Base-by-base conservation (phyloP, 768 basidiomycete species). In the Tricholoma furcatifolium region DNA sequence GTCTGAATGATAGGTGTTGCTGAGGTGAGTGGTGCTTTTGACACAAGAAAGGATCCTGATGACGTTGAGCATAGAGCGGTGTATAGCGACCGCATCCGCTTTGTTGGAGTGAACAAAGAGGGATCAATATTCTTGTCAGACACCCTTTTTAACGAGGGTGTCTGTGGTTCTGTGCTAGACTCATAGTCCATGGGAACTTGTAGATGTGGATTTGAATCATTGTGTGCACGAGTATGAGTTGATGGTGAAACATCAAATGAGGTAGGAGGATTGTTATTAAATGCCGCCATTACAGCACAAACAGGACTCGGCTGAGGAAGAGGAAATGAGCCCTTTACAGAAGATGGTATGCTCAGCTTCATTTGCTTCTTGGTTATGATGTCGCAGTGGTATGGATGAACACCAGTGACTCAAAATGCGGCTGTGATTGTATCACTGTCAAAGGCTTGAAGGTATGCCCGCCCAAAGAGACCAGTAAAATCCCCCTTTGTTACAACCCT, bases 401-500 rank as follows among this genome's bases (percentile, higher is more conserved):
- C 12, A 8, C 34, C 34, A 5, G 34, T 47, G n/a, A 47, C 46
- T 3, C 14, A 4, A 31, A 36, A 36, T 9, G 17, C 40, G 11
- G 40, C 10, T 21, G 17, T 42, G 17, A 42, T 23, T 18, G 40
- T 42, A 42, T 9, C 40, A n/a, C 23, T 12, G 12, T 42, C 40
- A 23, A 42, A 42, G 10, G 40, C 40, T 6, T 9, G 11, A 42
- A 42, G 40, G 23, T 42, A 42, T 9, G 40, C 5, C 17, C 40
- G 17, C 2, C 40, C 40, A 42, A 36, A 47, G 34, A 46, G 34
- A 20, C 46, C 34, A 14, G 34, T 47, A 21, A 47, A 47, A 15
- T 47, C 46, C 36, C 12, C 49, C 46, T 74, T 72, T 1, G 36
- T 56, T 9, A 71, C 63, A 20, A 48, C 54, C 17, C 51, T 32